Base-by-base conservation (phyloP, 257 asterid species). In the Scutellaria baicalensis region DNA sequence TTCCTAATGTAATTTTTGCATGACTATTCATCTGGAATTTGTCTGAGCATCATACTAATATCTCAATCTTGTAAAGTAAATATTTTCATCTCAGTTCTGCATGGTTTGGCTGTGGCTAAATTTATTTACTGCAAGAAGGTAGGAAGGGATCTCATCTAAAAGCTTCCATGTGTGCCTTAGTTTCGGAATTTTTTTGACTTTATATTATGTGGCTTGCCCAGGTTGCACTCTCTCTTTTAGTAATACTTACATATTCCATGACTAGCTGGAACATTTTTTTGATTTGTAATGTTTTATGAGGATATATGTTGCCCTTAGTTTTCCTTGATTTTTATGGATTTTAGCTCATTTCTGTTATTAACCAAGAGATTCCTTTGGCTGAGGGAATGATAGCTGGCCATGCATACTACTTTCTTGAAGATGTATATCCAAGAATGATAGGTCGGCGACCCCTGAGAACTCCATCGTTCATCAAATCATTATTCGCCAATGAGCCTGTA, bases 321-420 rank as follows among this genome's bases (percentile, higher is more conserved):
- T 38, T 12, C 50, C 38, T 14, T 3, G 40, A 38, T 16, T 17
- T 59, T 51, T 47, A 38, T 69, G 16, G 36, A 9, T 40, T 31
- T 44, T 12, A 27, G 5, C 23, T 12, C 42, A 5, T 33, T 27
- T 47, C 1, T 64, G 71, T 71, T 38, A 40, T 66, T 72, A 16
- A 72, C 59, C 3, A 35, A 20, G 33, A 40, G 8, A 4, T 78
- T 50, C 7, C 18, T 69, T 62, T 81, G 66, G 57, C 68, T 74
- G 88, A 91, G 96, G 97, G 99, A 45, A 88, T 91, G 99, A 85
- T 94, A 62, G 96, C 97, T 40, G 97, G 96, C 4, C 97, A 93
- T 79, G 99, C 97, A 48, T 91, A 93, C 89, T 91, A 89, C 75
- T 93, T 91, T 74, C 95, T 93, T 49, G 95, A 91, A 78, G 93